phyloP scores from a whole-genome alignment of 306 rosid species.

The Ceratonia siliqua region DNA sequence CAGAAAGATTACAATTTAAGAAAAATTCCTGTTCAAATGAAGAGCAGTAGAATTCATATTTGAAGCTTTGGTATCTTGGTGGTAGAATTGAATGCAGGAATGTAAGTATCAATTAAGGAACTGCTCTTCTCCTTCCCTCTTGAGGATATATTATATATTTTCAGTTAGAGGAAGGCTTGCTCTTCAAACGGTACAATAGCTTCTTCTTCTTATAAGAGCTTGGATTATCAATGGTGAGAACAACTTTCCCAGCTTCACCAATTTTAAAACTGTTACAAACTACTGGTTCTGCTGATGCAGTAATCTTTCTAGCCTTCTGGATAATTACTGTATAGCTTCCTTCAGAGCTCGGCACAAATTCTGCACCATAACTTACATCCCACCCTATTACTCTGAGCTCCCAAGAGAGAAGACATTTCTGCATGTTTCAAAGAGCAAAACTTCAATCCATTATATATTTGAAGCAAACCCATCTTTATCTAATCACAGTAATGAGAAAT shows the following conservation, averaged over 20 bases:
- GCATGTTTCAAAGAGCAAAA: constrained; percentile 27
- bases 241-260: constrained; percentile 71
- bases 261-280: constrained; percentile 49
- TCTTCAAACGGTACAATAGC: constrained; percentile 76
- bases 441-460: constrained; percentile 1
- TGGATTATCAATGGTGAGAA: constrained; percentile 60
- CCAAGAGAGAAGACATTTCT: constrained; percentile 57
- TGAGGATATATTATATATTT: not conserved
- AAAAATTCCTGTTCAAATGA: constrained; percentile 14
- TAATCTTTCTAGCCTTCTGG: constrained; percentile 62
- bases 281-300: constrained; percentile 52
- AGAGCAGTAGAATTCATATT: constrained; percentile 24
- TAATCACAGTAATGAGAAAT: not conserved
- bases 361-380: constrained; percentile 76
- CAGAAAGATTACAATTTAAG: constrained; percentile 18
- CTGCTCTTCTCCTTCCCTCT: constrained; percentile 4
- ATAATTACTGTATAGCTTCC: constrained; percentile 67
- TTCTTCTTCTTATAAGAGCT: constrained; percentile 80
- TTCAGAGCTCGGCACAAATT: constrained; percentile 66
- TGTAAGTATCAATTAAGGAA: not conserved
- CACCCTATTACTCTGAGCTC: constrained; percentile 76
- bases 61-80: constrained; percentile 11
- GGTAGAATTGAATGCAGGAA: constrained; percentile 3
- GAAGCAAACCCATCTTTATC: constrained; percentile 10
- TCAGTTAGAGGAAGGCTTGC: constrained; percentile 47